Conservation (phyloP, 805 yeast genomes). For the Metschnikowia chrysomelidarum region DNA sequence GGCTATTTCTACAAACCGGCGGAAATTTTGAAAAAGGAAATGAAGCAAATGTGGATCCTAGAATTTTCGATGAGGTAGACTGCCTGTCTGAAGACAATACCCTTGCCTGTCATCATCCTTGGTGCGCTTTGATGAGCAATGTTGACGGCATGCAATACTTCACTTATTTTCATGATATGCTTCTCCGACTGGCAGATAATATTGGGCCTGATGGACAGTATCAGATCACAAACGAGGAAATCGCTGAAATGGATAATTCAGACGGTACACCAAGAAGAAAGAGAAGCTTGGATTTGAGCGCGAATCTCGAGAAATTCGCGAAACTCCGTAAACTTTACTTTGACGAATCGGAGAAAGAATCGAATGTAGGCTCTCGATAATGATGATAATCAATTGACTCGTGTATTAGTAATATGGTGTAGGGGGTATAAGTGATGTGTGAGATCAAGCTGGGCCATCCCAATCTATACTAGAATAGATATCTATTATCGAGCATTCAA, state of each 20-base stretch:
- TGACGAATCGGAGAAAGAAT: slow-evolving; percentile 9
- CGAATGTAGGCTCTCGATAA: no score
- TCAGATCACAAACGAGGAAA: slow-evolving; percentile 15
- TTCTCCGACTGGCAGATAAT: slow-evolving; percentile 22
- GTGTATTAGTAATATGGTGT: no score
- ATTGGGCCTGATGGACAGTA: slow-evolving; percentile 30
- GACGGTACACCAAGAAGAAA: slow-evolving; percentile 17
- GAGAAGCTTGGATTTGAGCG: slow-evolving; percentile 29
- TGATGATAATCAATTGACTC: no score
- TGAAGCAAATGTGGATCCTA: neutral
- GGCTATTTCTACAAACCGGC: slow-evolving; percentile 25
- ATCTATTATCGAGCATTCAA: no score
- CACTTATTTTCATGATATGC: slow-evolving; percentile 25
- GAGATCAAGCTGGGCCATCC: no score
- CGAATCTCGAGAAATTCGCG: slow-evolving; percentile 31
- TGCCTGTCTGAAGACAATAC: slow-evolving; percentile 1
- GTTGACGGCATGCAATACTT: slow-evolving; percentile 16
- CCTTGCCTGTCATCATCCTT: slow-evolving; percentile 29
- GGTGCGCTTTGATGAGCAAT: slow-evolving; percentile 31
- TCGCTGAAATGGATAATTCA: slow-evolving; percentile 13
- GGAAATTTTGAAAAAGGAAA: slow-evolving; percentile 11
- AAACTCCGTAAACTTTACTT: slow-evolving; percentile 38
- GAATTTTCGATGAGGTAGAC: neutral
- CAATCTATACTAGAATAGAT: no score
- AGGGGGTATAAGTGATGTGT: no score